These are phyloP conservation scores for Plasmopara muralis DNA, from an alignment of 352 stramenopile species.

Conservation along the genomic window DNA sequence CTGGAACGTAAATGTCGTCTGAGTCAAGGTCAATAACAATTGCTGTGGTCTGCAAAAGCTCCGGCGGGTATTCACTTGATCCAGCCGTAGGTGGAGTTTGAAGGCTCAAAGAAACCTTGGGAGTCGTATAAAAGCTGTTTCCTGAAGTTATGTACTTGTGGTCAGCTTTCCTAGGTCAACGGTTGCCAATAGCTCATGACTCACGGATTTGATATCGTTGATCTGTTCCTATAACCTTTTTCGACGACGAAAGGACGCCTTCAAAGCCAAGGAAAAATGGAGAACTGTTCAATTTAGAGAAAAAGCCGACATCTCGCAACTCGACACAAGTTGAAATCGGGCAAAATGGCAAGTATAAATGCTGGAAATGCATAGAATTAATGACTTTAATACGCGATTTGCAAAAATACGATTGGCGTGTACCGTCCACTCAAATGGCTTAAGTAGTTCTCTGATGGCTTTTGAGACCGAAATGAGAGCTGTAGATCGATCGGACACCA, in stretches of 20 bases:
- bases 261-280: slow-evolving; percentile 55
- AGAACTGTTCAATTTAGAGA: slow-evolving; percentile 15
- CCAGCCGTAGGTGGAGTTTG: slow-evolving; percentile 8
- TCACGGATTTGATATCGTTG: slow-evolving; percentile 58
- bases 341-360: slow-evolving; percentile 54
- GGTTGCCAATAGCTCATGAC: slow-evolving; percentile 7
- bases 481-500: slow-evolving; percentile 45
- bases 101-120: slow-evolving; percentile 43
- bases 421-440: slow-evolving; percentile 57
- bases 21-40: slow-evolving; percentile 63
- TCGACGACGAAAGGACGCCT: slow-evolving; percentile 40
- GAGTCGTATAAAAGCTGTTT: slow-evolving; percentile 65
- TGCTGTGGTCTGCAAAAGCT: slow-evolving; percentile 40
- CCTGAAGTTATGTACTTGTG: slow-evolving; percentile 23
- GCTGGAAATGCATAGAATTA: slow-evolving; percentile 16
- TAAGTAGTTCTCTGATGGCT: slow-evolving; percentile 32
- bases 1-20: slow-evolving; percentile 61
- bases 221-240: slow-evolving; percentile 36
- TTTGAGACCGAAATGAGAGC: slow-evolving; percentile 35
- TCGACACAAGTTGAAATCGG: slow-evolving; percentile 28
- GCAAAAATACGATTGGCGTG: not conserved
- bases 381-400: not conserved
- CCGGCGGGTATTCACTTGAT: slow-evolving; percentile 26
- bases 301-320: slow-evolving; percentile 31
- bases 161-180: not conserved